Percentiles rank a stretch among this genome's conserved stretches.
Conservation (phyloP, 805 yeast species). For the Candida ipomoeae region DNA sequence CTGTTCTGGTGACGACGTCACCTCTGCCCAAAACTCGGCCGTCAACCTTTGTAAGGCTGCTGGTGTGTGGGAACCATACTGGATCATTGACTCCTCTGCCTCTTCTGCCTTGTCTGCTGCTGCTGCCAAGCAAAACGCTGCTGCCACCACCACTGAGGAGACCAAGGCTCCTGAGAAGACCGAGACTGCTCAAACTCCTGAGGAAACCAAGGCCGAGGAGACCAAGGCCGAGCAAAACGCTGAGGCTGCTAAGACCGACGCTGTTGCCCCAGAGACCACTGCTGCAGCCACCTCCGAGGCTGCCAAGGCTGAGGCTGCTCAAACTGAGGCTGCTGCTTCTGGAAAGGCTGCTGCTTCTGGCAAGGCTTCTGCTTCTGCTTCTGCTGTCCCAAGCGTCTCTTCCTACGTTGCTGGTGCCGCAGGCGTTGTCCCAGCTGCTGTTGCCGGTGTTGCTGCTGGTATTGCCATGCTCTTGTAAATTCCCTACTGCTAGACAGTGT, state of each 20-base stretch:
- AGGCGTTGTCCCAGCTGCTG: constrained; percentile 13
- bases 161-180: constrained; percentile 4
- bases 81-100: constrained; percentile 25
- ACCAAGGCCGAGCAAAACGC: constrained; percentile 5
- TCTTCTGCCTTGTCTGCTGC: constrained; percentile 26
- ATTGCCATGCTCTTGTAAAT: constrained; percentile 14
- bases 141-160: constrained; percentile 8
- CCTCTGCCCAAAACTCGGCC: constrained; percentile 28
- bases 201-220: constrained; percentile 1
- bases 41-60: constrained; percentile 30
- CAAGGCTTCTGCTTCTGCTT: constrained; percentile 2
- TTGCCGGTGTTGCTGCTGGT: constrained; percentile 16
- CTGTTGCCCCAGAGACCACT: constrained; percentile 4
- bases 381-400: constrained; percentile 10
- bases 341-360: background rate
- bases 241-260: background rate
- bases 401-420: constrained; percentile 15
- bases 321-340: constrained; percentile 4
- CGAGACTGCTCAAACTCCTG: background rate
- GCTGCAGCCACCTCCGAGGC: constrained; percentile 4
- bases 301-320: constrained; percentile 2
- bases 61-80: constrained; percentile 34
- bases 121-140: constrained; percentile 13
- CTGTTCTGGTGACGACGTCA: constrained; percentile 29
- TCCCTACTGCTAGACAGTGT: background rate